Base-by-base conservation (phyloP, 495 filamentous ascomycete species). In the Halenospora varia region DNA sequence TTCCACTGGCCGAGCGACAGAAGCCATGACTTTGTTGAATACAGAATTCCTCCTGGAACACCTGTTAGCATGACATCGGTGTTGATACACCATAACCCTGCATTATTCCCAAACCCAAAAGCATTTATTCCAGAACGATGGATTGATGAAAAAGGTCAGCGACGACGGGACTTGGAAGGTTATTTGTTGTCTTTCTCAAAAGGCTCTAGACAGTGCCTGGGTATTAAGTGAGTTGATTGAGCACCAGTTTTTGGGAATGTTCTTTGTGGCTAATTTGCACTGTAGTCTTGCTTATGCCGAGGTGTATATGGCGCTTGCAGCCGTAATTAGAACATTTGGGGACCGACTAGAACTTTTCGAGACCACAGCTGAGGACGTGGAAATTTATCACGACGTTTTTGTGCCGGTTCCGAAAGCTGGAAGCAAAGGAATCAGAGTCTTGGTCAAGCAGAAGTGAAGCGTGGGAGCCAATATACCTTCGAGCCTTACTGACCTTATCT, bases 71-170 rank as follows among this genome's bases (percentile, higher is more conserved):
- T 71, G 69, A 67, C 57, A n/a, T 62, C 51, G 10, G 60, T 65
- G 29, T 61, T 65, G 22, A 73, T 78, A 51, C 73, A 77, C 26
- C 58, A 62, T 29, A 66, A 79, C 50, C 46, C 66, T 10, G 55
- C 52, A 0, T 56, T 77, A 10, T 81, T 75, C 49, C 69, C 71
- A 0, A 55, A 76, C 0, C 73, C 74, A 17, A 18, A 60, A 9
- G 44, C 41, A 0, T 81, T 82, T 58, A 61, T 56, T 2, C 78
- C 79, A 0, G 69, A 76, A 25, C 70, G 80, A 1, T 81, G 77
- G 76, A 52, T 81, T 15, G 58, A 68, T 1, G 53, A 61, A 0
- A 61, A 64, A 13, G 61, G 66, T 0, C 62, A 72, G 2, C 67
- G 74, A 2, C 62, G 64, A 48, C 77, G 72, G 13, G 29, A 13